These are phyloP conservation scores for Mortierella sp. DNA, from an alignment of 371 early-diverging fungal species.

Conservation along the genomic window DNA sequence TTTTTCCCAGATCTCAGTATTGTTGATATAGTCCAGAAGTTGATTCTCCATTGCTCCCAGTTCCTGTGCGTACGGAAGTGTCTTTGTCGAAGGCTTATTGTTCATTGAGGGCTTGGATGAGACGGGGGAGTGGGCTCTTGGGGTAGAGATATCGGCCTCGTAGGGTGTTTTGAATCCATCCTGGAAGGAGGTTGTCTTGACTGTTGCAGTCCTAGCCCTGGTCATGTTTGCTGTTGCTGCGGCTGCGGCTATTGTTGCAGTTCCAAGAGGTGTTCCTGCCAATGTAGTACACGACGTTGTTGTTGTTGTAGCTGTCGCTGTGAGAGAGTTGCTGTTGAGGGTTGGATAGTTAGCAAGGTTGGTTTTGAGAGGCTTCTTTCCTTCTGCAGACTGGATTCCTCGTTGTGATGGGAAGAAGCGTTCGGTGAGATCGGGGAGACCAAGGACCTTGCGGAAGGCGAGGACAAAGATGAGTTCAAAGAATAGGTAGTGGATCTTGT, in stretches of 20 bases:
- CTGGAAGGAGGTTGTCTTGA: conserved; percentile 17
- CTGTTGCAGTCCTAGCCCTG: background rate
- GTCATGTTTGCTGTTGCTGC: background rate
- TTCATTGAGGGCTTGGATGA: background rate
- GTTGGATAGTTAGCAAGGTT: conserved; percentile 16
- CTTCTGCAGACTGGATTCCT: conserved; percentile 17
- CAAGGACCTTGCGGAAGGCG: conserved; percentile 51
- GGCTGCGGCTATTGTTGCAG: background rate
- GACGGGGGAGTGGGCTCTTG: background rate
- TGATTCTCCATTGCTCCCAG: conserved; percentile 44
- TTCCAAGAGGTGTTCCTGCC: conserved; percentile 6
- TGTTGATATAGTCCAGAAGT: conserved; percentile 44
- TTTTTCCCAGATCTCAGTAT: conserved; percentile 53
- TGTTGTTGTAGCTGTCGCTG: background rate
- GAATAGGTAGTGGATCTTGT: conserved; percentile 62
- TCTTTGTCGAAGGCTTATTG: background rate
- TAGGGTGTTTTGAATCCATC: conserved; percentile 13
- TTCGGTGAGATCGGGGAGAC: conserved; percentile 34
- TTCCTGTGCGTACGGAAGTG: conserved; percentile 31
- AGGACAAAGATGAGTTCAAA: conserved; percentile 62
- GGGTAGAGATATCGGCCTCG: background rate
- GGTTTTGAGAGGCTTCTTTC: conserved; percentile 30
- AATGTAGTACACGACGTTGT: conserved; percentile 12
- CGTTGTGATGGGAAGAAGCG: conserved; percentile 23
- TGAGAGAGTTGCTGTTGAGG: background rate